A percentile compares a stretch with the other conserved stretches of the same genome.
These are phyloP conservation scores for Trametes meyenii DNA, from an alignment of 768 basidiomycete species.

Conservation along the genomic window DNA sequence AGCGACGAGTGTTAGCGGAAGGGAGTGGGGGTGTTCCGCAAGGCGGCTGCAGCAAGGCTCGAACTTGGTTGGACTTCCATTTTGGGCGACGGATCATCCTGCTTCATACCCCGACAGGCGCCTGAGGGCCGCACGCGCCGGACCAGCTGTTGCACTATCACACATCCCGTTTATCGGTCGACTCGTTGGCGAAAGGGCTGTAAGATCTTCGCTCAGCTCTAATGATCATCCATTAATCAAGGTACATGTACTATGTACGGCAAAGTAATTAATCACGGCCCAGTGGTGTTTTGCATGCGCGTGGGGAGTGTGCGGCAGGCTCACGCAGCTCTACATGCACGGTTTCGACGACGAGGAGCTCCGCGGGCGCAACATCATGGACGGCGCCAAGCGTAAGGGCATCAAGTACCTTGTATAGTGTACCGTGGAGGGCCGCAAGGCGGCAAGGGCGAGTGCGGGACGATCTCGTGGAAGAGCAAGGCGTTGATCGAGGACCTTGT, in stretches of 20 bases:
- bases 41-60: neutral
- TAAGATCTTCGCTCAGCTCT: neutral
- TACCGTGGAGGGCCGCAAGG: conserved; percentile 14
- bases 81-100: neutral
- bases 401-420: conserved; percentile 12
- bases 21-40: neutral
- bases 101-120: too few species aligned
- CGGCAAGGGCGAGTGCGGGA: conserved; percentile 11
- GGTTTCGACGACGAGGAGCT: conserved; percentile 14
- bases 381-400: conserved; percentile 5
- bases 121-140: too few species aligned
- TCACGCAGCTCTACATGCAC: conserved; percentile 16
- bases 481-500: conserved; percentile 13
- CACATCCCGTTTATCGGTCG: too few species aligned
- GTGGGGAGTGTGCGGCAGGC: conserved; percentile 11
- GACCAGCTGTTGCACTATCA: too few species aligned
- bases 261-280: too few species aligned
- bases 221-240: neutral
- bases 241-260: neutral
- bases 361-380: conserved; percentile 9
- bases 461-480: conserved; percentile 14
- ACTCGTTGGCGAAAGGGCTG: too few species aligned
- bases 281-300: conserved; percentile 7
- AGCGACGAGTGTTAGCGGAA: neutral
- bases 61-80: neutral